These are phyloP conservation scores for Leccinum barrowsii DNA, from an alignment of 768 basidiomycete species.

Conservation along the genomic window DNA sequence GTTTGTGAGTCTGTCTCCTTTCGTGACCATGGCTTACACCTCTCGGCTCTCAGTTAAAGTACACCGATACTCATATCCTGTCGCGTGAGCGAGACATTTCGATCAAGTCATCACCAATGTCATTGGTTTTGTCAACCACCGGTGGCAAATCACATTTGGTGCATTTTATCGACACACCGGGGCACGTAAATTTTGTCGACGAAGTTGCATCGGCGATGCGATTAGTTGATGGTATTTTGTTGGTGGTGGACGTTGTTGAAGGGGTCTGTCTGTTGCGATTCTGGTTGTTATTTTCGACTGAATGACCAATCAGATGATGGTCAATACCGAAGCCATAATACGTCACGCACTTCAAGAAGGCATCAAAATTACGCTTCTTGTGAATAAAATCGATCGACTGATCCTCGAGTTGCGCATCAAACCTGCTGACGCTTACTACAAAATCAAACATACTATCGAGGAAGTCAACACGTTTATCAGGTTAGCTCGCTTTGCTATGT, in stretches of 20 bases:
- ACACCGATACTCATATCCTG: slow-evolving; percentile 93
- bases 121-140: slow-evolving; percentile 80
- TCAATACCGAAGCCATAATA: slow-evolving; percentile 83
- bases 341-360: slow-evolving; percentile 88
- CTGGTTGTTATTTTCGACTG: slow-evolving; percentile 2
- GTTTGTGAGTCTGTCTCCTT: slow-evolving; percentile 43
- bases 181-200: slow-evolving; percentile 98
- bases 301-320: slow-evolving; percentile 66
- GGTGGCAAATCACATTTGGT: slow-evolving; percentile 90
- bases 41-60: slow-evolving; percentile 61
- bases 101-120: slow-evolving; percentile 96
- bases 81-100: slow-evolving; percentile 89
- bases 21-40: slow-evolving; percentile 19
- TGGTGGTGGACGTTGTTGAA: slow-evolving; percentile 98
- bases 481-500: slow-evolving; percentile 37
- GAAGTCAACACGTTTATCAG: slow-evolving; percentile 97
- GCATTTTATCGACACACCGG: slow-evolving; percentile 95
- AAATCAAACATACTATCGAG: slow-evolving; percentile 98
- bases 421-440: slow-evolving; percentile 95
- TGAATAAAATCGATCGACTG: slow-evolving; percentile 97
- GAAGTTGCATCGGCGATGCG: slow-evolving; percentile 89
- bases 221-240: slow-evolving; percentile 82
- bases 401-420: slow-evolving; percentile 96
- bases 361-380: slow-evolving; percentile 84
- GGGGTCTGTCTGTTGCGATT: slow-evolving; percentile 57